phyloP scores from a whole-genome alignment of 1,284 basidiomycete genomes.

The Coniferiporia sulphurascens region DNA sequence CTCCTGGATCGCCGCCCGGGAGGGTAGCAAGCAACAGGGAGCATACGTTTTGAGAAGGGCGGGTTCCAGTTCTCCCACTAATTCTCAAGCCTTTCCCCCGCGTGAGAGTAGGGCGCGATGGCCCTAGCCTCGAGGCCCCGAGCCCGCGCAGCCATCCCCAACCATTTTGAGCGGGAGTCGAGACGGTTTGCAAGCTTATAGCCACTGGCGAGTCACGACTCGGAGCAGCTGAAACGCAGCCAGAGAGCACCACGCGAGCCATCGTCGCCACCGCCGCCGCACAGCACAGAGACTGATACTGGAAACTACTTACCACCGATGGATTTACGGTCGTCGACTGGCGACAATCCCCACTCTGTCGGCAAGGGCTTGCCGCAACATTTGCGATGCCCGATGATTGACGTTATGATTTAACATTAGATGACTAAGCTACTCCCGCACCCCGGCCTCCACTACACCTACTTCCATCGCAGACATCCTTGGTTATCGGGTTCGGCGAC shows the following conservation, averaged over 20 bases:
- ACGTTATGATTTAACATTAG: background rate
- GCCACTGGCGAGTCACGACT: background rate
- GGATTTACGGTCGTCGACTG: background rate
- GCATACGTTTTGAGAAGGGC: no score
- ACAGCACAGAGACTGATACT: background rate
- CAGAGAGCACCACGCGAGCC: background rate
- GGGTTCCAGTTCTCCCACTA: background rate
- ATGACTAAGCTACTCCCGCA: background rate
- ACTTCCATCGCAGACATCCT: constrained; percentile 52
- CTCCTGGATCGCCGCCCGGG: background rate
- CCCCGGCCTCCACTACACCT: background rate
- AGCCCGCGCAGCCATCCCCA: background rate
- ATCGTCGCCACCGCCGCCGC: constrained; percentile 3
- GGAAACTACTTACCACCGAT: background rate
- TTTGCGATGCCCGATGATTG: constrained; percentile 13
- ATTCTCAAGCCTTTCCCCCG: constrained; percentile 1
- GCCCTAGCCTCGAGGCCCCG: background rate
- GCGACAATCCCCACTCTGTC: constrained; percentile 10
- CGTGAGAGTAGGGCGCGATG: background rate
- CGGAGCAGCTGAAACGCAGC: background rate
- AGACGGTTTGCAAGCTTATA: background rate
- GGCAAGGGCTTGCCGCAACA: background rate
- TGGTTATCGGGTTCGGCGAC: constrained; percentile 51
- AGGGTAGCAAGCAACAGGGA: background rate
- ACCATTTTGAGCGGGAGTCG: background rate